Evolutionary conservation across 2,329 filamentous ascomycete genomes (phyloP), one percentile per base, ranked within the genome.

Genomic region (Trichoderma sp.): DNA sequence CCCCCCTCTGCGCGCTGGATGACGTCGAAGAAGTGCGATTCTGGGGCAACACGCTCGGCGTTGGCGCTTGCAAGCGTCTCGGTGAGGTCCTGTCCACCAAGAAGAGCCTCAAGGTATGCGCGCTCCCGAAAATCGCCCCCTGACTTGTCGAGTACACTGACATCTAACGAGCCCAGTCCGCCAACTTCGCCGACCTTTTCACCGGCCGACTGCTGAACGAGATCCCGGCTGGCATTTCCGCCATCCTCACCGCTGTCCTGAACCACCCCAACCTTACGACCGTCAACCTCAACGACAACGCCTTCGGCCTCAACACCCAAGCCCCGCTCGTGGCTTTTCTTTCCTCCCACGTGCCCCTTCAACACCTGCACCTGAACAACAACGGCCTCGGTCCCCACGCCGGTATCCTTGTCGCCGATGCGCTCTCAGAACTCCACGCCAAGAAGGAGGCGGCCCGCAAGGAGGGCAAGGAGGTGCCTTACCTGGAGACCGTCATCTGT

Each of bases 131-230:
- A 40, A n/a, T 14, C 59, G 10, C 14, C n/a, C 21, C 35, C 55
- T 33, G 31, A 14, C 21, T 58, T 21, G n/a, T 49, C n/a, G n/a
- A 49, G 47, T 5, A 33, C 35, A 21, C 33, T 27, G 27, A 24
- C 21, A 24, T 37, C n/a, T 14, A 19, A 27, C 49, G 27, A 35
- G 19, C 10, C 40, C 75, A 90, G 89, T 84, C 90, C 77, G 94
- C 92, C 77, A 97, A 97, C 82, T 86, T 99, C 69, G 94, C 94
- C 80, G 96, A 99, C 80, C 97, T 99, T 84, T 99, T 98, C 84
- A 99, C 96, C 70, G 93, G 92, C 37, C 93, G 96, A 74, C 88
- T 98, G 57, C 89, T 98, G 72, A 92, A 90, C 80, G 96, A 99
- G 80, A 99, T 99, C 72, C 96, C 96, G 59, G 91, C 91, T 72